Evolutionary conservation across 805 yeast genomes (phyloP).

Genomic region (Candida caryicola): DNA sequence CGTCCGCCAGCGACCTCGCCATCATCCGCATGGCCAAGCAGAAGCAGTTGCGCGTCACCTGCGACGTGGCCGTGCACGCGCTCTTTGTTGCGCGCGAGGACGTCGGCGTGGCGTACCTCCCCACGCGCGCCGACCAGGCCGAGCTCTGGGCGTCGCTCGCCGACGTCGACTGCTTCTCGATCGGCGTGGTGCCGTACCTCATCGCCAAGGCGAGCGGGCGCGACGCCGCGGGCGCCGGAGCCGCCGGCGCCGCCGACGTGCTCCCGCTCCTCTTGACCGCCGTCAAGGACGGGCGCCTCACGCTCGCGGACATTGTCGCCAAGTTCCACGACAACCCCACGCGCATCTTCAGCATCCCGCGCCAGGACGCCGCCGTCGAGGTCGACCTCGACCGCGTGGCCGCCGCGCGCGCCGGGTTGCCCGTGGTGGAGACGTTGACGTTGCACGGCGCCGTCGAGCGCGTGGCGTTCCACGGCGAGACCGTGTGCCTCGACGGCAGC

Average conservation of each 20-base stretch:
- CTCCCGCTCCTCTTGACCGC: slow-evolving; percentile 81
- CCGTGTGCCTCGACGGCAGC: slow-evolving; percentile 82
- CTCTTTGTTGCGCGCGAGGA: slow-evolving; percentile 73
- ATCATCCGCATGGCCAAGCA: slow-evolving; percentile 82
- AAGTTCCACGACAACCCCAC: slow-evolving; percentile 82
- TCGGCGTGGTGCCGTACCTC: slow-evolving; percentile 75
- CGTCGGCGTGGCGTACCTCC: slow-evolving; percentile 69
- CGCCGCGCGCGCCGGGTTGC: slow-evolving; percentile 26
- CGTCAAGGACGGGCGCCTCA: slow-evolving; percentile 67
- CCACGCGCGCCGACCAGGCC: slow-evolving; percentile 75
- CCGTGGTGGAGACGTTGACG: slow-evolving; percentile 42
- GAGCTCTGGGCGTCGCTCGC: slow-evolving; percentile 76
- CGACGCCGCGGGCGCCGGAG: slow-evolving; percentile 62
- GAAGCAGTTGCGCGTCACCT: slow-evolving; percentile 77
- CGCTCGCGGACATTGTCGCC: slow-evolving; percentile 65
- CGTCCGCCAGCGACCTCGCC: slow-evolving; percentile 75
- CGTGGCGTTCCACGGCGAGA: slow-evolving; percentile 73
- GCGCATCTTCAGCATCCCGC: slow-evolving; percentile 77
- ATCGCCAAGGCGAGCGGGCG: slow-evolving; percentile 64
- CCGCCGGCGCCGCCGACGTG: slow-evolving; percentile 76
- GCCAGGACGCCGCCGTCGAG: slow-evolving; percentile 76
- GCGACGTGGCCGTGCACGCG: slow-evolving; percentile 82
- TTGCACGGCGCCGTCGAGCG: slow-evolving; percentile 85
- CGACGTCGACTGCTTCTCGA: slow-evolving; percentile 79
- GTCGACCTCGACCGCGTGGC: slow-evolving; percentile 73